Evolutionary conservation across 768 basidiomycete species (phyloP).

Genomic region (Zangia roseola): DNA sequence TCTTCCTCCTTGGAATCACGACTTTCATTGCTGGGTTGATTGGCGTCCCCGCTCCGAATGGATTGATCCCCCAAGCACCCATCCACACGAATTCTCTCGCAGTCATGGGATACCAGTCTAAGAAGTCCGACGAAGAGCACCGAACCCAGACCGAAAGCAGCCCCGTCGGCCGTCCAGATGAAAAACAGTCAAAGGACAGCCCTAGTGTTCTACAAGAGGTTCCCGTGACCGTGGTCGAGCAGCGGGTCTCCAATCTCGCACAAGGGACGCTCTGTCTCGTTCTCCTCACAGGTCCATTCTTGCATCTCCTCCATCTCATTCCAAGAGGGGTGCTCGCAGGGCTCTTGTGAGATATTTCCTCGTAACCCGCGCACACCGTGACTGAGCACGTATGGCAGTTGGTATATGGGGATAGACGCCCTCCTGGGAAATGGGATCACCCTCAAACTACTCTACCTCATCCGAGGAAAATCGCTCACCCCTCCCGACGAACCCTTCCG

Average conservation of each 20-base stretch:
- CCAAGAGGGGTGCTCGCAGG: conserved; percentile 84
- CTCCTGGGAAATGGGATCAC: conserved; percentile 83
- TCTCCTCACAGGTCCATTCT: conserved; percentile 76
- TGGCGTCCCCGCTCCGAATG: conserved; percentile 85
- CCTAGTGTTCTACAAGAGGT: conserved; percentile 41
- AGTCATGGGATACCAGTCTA: conserved; percentile 52
- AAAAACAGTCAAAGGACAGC: conserved; percentile 20
- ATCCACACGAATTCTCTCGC: conserved; percentile 87
- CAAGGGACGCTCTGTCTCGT: conserved; percentile 81
- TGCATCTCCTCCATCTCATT: conserved; percentile 76
- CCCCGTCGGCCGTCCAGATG: conserved; percentile 14
- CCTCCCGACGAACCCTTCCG: conserved; percentile 67
- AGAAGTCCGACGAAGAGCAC: conserved; percentile 40
- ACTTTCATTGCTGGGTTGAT: conserved; percentile 89
- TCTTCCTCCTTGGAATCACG: conserved; percentile 86
- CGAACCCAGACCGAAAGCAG: conserved; percentile 7
- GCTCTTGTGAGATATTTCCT: conserved; percentile 62
- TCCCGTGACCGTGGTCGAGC: conserved; percentile 81
- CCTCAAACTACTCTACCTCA: conserved; percentile 72
- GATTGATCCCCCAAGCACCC: conserved; percentile 83
- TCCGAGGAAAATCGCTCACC: conserved; percentile 68
- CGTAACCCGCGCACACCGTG: neutral
- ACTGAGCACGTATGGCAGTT: conserved; percentile 40
- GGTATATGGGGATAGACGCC: conserved; percentile 91
- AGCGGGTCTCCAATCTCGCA: conserved; percentile 87